Percentiles rank a stretch among this genome's conserved stretches.
Evolutionary conservation across 495 filamentous ascomycete species (phyloP).

Genomic region (Annulohypoxylon maeteangense): DNA sequence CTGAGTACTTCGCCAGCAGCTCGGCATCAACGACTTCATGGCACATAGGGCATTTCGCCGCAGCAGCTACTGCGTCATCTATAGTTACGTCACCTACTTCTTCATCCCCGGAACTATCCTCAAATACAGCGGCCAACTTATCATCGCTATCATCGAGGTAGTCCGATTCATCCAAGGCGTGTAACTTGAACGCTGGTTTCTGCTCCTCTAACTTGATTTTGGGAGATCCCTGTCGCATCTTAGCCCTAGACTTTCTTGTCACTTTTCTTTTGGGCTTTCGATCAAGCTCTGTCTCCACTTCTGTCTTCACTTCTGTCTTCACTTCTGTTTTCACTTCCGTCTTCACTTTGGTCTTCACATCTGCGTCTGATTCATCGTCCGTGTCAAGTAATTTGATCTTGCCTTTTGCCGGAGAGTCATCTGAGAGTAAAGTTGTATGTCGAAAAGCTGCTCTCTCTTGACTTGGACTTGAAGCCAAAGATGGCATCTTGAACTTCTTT

Average conservation of each 20-base stretch:
- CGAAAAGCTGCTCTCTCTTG: constrained; percentile 13
- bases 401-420: constrained; percentile 19
- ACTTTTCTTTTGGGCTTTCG: neutral
- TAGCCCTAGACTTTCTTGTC: constrained; percentile 17
- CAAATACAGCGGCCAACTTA: constrained; percentile 25
- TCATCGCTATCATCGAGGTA: constrained; percentile 33
- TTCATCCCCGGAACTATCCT: constrained; percentile 29
- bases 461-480: constrained; percentile 20
- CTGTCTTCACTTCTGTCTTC: neutral
- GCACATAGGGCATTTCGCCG: constrained; percentile 73
- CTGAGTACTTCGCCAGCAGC: constrained; percentile 60
- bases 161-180: constrained; percentile 39
- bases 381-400: constrained; percentile 6
- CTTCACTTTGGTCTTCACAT: too few relatives aligned
- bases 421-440: neutral
- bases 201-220: constrained; percentile 29
- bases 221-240: constrained; percentile 11
- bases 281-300: neutral
- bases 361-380: constrained; percentile 14
- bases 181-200: constrained; percentile 41
- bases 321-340: too few relatives aligned
- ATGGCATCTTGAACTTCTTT: constrained; percentile 4
- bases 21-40: constrained; percentile 65
- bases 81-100: constrained; percentile 26
- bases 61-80: constrained; percentile 9